Percentiles rank a stretch among this genome's conserved stretches.
These are phyloP conservation scores for Erysimum cheiri DNA, from an alignment of 441 rosid genomes.

Conservation along the genomic window DNA sequence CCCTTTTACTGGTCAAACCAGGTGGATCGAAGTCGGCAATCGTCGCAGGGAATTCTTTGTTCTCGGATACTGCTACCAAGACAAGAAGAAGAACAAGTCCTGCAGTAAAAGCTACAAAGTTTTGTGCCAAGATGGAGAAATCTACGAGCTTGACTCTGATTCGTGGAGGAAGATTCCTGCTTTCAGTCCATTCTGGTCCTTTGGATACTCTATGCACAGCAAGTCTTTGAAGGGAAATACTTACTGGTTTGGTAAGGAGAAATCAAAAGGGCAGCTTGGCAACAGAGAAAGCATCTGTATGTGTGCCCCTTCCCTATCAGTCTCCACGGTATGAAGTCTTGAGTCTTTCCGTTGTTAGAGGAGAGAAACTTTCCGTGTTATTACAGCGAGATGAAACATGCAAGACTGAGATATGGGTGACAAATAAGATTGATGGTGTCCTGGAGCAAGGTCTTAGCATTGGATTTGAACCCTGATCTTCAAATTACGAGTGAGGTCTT, in stretches of 20 bases:
- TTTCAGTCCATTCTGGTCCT: neutral
- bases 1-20: neutral
- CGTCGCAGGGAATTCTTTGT: neutral
- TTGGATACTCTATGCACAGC: neutral
- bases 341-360: neutral
- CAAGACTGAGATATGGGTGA: slow-evolving; percentile 29
- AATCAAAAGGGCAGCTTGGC: neutral
- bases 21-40: neutral
- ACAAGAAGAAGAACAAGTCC: neutral
- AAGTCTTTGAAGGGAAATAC: neutral
- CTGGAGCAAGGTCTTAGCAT: neutral
- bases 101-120: neutral
- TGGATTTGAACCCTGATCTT: neutral
- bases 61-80: neutral
- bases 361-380: neutral
- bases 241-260: neutral
- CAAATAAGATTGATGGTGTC: neutral
- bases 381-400: neutral
- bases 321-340: no score
- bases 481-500: neutral
- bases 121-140: neutral
- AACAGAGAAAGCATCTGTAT: neutral
- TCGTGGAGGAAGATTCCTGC: neutral
- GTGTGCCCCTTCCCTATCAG: slow-evolving; percentile 3
- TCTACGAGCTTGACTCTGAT: neutral